Conservation (phyloP, 2,329 filamentous ascomycete species). For the Colletotrichum caudatum region DNA sequence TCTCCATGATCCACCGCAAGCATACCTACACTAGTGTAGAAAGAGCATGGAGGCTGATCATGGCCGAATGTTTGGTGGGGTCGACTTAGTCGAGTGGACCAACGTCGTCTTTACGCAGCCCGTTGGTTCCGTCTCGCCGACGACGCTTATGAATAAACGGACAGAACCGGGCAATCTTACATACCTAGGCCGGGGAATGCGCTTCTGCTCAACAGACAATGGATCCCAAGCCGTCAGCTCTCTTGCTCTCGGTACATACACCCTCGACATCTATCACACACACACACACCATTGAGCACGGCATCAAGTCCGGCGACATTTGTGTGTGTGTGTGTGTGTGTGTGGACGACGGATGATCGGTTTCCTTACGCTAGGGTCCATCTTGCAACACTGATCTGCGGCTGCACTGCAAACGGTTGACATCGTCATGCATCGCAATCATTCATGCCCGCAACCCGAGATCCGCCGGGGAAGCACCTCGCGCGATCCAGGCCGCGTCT, state of each 20-base stretch:
- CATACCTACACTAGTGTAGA: conserved; percentile 4
- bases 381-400: conserved; percentile 19
- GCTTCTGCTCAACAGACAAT: conserved; percentile 13
- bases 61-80: conserved; percentile 25
- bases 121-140: conserved; percentile 25
- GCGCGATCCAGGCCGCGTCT: conserved; percentile 36
- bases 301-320: background rate
- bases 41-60: conserved; percentile 35
- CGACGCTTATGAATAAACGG: conserved; percentile 10
- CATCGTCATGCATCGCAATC: conserved; percentile 36
- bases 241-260: background rate
- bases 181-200: conserved; percentile 3
- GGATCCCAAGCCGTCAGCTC: conserved; percentile 22
- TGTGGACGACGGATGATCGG: background rate
- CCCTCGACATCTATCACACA: background rate
- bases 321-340: no score
- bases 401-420: conserved; percentile 30
- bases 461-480: conserved; percentile 42
- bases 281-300: background rate
- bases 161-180: background rate
- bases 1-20: conserved; percentile 36
- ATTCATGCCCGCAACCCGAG: conserved; percentile 38
- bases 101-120: conserved; percentile 30
- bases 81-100: conserved; percentile 12
- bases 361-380: conserved; percentile 2